These are phyloP conservation scores for Aureobasidium subglaciale DNA, from an alignment of 2,329 filamentous ascomycete genomes.

Conservation along the genomic window DNA sequence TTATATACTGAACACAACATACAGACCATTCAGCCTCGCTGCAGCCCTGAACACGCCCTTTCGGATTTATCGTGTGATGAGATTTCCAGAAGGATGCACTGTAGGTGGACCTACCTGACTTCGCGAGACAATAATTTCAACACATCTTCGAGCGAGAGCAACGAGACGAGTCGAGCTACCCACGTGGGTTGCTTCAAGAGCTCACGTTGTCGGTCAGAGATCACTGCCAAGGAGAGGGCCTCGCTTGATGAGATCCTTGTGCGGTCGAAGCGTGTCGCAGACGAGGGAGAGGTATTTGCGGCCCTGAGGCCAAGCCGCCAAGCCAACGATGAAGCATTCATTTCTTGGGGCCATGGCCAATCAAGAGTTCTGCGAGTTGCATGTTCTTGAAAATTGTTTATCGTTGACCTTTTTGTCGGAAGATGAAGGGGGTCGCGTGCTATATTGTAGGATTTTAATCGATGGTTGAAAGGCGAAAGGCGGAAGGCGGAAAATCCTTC, in stretches of 20 bases:
- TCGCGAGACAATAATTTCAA: neutral
- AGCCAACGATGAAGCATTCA: neutral
- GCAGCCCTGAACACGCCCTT: neutral
- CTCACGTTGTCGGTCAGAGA: neutral
- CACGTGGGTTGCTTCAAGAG: neutral
- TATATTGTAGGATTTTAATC: too few relatives aligned
- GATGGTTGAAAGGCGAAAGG: too few relatives aligned
- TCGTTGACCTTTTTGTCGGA: neutral
- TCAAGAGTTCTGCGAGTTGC: neutral
- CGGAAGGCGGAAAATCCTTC: too few relatives aligned
- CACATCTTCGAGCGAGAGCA: neutral
- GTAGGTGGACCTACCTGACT: neutral
- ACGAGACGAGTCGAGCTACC: neutral
- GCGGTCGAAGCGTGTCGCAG: neutral
- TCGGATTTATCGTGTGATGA: neutral
- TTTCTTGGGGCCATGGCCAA: neutral
- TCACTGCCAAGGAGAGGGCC: neutral
- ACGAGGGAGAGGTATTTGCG: neutral
- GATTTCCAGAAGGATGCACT: neutral
- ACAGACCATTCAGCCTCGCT: neutral
- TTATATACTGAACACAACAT: neutral
- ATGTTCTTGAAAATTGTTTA: neutral
- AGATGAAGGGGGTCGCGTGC: neutral
- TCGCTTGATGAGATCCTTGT: neutral
- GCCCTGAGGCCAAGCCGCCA: neutral